Evolutionary conservation across 2,329 filamentous ascomycete species (phyloP).

Genomic region (Diaporthe nobilis): DNA sequence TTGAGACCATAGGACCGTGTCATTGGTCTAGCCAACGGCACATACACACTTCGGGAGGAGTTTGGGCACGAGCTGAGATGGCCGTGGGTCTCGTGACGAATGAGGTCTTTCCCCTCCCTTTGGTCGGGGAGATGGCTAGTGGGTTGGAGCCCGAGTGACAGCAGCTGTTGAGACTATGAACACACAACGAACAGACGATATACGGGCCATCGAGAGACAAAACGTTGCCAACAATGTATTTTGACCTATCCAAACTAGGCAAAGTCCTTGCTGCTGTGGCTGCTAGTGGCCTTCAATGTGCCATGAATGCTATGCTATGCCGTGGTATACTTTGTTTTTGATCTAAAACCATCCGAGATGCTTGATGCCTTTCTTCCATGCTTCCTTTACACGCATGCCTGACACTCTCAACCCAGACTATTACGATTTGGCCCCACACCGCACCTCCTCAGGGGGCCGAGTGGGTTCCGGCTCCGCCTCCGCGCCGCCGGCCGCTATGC

Average conservation of each 20-base stretch:
- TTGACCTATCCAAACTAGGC: conserved; percentile 35
- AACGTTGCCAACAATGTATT: neutral
- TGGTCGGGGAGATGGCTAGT: neutral
- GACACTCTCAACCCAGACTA: neutral
- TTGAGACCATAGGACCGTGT: no score
- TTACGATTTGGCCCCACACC: neutral
- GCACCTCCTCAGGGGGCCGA: conserved; percentile 3
- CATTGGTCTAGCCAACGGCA: neutral
- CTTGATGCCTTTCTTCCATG: conserved; percentile 27
- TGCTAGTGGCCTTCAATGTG: neutral
- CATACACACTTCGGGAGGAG: no score
- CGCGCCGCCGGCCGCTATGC: conserved; percentile 21
- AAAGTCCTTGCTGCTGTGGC: conserved; percentile 19
- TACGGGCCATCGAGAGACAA: neutral
- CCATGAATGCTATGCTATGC: conserved; percentile 38
- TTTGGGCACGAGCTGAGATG: neutral
- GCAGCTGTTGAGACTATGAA: neutral
- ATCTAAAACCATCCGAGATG: conserved; percentile 26
- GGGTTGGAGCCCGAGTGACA: neutral
- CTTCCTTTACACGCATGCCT: neutral
- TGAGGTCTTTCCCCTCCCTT: neutral
- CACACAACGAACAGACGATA: neutral
- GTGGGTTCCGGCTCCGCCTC: neutral
- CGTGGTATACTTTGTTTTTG: conserved; percentile 33
- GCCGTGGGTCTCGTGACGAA: neutral